phyloP scores from a whole-genome alignment of 352 stramenopile species.

The Phytophthora hybrid region DNA sequence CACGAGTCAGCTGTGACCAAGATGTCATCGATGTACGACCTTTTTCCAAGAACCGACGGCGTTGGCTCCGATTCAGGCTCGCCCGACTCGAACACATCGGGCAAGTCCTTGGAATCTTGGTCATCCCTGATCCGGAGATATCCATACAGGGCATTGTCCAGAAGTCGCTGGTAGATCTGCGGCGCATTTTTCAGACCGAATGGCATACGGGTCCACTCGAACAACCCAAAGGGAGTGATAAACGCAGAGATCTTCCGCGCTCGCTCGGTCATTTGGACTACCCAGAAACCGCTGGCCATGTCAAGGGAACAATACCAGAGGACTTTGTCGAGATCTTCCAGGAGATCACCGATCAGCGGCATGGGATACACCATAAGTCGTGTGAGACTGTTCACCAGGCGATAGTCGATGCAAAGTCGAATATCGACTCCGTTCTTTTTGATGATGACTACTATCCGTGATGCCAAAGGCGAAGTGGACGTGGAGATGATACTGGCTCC shows the following conservation, averaged over 20 bases:
- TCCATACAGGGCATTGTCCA: too few species aligned
- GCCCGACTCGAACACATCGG: too few species aligned
- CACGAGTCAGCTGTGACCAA: too few species aligned
- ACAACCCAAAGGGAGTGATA: constrained; percentile 29
- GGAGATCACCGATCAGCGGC: constrained; percentile 25
- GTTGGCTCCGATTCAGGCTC: too few species aligned
- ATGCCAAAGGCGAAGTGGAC: constrained; percentile 25
- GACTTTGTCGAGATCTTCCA: constrained; percentile 16
- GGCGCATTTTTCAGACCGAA: constrained; percentile 35
- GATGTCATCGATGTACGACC: too few species aligned
- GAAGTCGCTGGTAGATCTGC: too few species aligned
- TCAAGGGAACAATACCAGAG: constrained; percentile 33
- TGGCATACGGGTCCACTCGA: constrained; percentile 36
- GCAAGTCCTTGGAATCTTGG: too few species aligned
- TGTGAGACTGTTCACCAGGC: constrained; percentile 10
- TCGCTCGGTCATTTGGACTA: constrained; percentile 25
- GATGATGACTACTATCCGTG: constrained; percentile 30
- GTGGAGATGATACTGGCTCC: too few species aligned
- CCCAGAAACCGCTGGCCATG: constrained; percentile 36
- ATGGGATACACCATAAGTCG: constrained; percentile 9
- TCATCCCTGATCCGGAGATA: too few species aligned
- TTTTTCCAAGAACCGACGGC: too few species aligned
- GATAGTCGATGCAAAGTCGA: constrained; percentile 32
- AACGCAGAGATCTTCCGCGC: constrained; percentile 28
- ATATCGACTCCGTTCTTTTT: constrained; percentile 35